phyloP scores from a whole-genome alignment of 306 rosid genomes.

The Abrus pulchellus region DNA sequence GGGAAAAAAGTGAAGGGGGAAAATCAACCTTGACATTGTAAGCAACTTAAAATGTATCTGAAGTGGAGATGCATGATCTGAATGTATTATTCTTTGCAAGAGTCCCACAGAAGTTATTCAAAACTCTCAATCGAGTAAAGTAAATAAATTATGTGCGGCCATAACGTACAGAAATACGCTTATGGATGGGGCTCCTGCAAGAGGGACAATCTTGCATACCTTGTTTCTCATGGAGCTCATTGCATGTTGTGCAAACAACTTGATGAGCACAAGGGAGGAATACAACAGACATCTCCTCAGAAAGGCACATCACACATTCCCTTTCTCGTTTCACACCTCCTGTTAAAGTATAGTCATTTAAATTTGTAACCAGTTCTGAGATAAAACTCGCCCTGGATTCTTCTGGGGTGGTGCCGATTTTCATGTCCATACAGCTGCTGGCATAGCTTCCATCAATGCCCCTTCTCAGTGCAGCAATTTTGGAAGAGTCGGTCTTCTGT shows the following conservation, averaged over 20 bases:
- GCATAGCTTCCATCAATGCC: constrained; percentile 82
- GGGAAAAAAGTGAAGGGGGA: constrained; percentile 10
- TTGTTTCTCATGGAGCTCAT: constrained; percentile 91
- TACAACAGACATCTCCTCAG: constrained; percentile 94
- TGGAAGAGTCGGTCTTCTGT: constrained; percentile 78
- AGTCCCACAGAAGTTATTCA: constrained; percentile 68
- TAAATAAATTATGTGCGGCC: constrained; percentile 57
- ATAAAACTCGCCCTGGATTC: constrained; percentile 51
- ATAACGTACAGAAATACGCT: constrained; percentile 82
- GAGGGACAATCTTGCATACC: constrained; percentile 98
- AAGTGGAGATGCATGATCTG: constrained; percentile 54
- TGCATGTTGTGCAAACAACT: constrained; percentile 92
- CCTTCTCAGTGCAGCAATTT: constrained; percentile 88
- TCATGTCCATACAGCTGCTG: constrained; percentile 52
- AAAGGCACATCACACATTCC: constrained; percentile 97
- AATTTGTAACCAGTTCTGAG: constrained; percentile 58
- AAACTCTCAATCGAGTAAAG: constrained; percentile 58
- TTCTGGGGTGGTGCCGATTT: constrained; percentile 46
- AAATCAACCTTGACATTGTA: constrained; percentile 53
- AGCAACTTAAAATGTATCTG: constrained; percentile 53
- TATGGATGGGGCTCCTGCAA: constrained; percentile 87
- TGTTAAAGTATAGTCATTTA: constrained; percentile 55
- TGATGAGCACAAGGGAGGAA: constrained; percentile 97
- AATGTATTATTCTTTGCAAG: constrained; percentile 66
- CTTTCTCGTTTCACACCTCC: constrained; percentile 88